Evolutionary conservation across 345 rosid species (phyloP), one percentile per base, ranked within the genome.

Genomic region (Syzygium oleosum): DNA sequence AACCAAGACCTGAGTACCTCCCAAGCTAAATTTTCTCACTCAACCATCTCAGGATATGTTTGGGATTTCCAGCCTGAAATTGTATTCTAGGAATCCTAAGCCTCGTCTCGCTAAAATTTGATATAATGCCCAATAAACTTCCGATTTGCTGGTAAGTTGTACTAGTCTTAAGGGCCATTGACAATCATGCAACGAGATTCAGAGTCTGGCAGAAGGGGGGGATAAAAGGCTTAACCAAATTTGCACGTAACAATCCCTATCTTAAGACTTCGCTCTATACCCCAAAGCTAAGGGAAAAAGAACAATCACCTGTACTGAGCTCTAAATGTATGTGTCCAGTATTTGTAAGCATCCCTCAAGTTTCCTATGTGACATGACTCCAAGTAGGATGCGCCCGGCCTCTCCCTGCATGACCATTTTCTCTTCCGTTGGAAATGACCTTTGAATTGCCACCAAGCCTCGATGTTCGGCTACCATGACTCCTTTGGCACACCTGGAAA

Each of bases 371-470:
- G 51, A 83, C 90, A 9, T 53, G 86, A 21, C 78, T 89, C 85
- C 90, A 84, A 19, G 85, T 46, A 56, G 86, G 80, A 84, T 61
- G 31, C 9, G 84, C 89, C 61, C 52, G 51, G 41, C 89, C 88
- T 9, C 89, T 22, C 5, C 87, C 87, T 29, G 38, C 68, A 16
- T 87, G 51, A n/a, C 84, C 85, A 84, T 85, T 63, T 61, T 89
- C 89, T 85, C 91, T 91, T 90, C 88, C 88, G 56, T 59, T 16
- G 58, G 85, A 38, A 34, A 84, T 63, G 23, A 87, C 86, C 9
- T 68, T 80, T 6, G 87, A 85, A 68, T 89, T 84, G 68, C 88
- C 87, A 73, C 90, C 88, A 13, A 58, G 88, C 34, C 84, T 55
- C 23, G 56, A n/a, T 51, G 68, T 88, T 85, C 77, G 87, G n/a